Conservation (phyloP, 345 rosid genomes). For the Gossypium ekmanianum region DNA sequence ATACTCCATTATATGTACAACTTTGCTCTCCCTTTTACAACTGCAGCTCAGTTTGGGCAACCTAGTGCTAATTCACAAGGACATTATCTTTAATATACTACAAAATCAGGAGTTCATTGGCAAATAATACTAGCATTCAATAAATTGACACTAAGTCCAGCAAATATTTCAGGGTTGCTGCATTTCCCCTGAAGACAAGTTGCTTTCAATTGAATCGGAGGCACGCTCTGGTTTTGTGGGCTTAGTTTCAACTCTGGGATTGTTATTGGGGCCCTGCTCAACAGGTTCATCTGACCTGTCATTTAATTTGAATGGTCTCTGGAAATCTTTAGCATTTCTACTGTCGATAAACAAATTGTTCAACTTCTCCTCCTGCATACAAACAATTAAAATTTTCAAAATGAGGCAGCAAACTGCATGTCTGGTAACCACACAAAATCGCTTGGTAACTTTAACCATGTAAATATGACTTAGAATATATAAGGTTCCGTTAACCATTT, state of each 20-base stretch:
- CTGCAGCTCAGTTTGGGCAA: neutral
- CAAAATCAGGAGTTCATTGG: constrained; percentile 10
- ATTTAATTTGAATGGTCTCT: constrained; percentile 63
- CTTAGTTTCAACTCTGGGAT: constrained; percentile 20
- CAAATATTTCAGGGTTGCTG: constrained; percentile 36
- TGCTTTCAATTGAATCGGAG: constrained; percentile 27
- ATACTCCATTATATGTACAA: constrained; percentile 19
- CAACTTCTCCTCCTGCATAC: constrained; percentile 76
- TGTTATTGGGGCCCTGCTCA: constrained; percentile 34
- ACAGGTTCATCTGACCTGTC: constrained; percentile 34
- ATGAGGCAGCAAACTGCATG: neutral
- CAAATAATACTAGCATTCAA: neutral
- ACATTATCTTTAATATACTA: neutral
- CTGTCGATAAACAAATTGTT: constrained; percentile 61
- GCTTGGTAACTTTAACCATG: neutral
- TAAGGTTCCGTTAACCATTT: neutral
- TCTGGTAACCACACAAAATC: neutral
- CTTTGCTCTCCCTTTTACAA: constrained; percentile 11
- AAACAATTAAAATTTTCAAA: constrained; percentile 12
- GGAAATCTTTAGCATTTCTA: constrained; percentile 64
- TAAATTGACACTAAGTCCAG: neutral
- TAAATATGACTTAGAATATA: neutral
- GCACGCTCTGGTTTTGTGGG: constrained; percentile 24
- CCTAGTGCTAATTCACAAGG: constrained; percentile 5
- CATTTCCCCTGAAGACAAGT: constrained; percentile 51